A percentile compares a stretch with the other conserved stretches of the same genome.
Conservation (phyloP, 305 asterid species). For the Salvia sclarea region DNA sequence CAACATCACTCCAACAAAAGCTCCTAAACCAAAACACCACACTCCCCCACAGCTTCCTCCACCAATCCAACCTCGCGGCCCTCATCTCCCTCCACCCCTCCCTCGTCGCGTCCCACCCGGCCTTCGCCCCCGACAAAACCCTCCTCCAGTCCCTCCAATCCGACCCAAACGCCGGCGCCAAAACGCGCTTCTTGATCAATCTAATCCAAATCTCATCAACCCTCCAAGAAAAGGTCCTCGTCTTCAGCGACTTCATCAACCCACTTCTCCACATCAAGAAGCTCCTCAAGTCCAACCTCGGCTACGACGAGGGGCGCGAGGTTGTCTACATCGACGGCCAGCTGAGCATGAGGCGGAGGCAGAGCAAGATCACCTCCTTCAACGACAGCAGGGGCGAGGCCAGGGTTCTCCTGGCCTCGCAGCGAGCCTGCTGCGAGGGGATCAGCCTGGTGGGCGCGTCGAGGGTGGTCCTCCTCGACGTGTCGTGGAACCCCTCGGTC, state of each 20-base stretch:
- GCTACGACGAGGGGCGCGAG: slow-evolving; percentile 57
- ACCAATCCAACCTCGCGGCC: slow-evolving; percentile 43
- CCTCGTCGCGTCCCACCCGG: slow-evolving; percentile 35
- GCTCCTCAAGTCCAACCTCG: slow-evolving; percentile 38
- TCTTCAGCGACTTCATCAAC: slow-evolving; percentile 52
- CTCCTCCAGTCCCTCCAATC: slow-evolving; percentile 25
- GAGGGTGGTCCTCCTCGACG: slow-evolving; percentile 71
- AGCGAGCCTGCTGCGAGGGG: slow-evolving; percentile 67
- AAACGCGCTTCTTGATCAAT: slow-evolving; percentile 51
- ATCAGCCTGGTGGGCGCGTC: slow-evolving; percentile 74
- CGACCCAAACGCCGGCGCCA: slow-evolving; percentile 50
- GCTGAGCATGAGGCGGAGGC: slow-evolving; percentile 38
- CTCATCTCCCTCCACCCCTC: slow-evolving; percentile 64
- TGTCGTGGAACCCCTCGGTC: slow-evolving; percentile 71
- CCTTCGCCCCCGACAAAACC: slow-evolving; percentile 30
- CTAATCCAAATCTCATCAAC: slow-evolving; percentile 43
- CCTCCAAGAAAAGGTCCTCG: slow-evolving; percentile 53
- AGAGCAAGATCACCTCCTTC: slow-evolving; percentile 40
- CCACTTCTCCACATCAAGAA: slow-evolving; percentile 49
- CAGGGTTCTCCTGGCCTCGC: slow-evolving; percentile 67
- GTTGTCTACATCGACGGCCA: slow-evolving; percentile 57
- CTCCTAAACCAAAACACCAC: slow-evolving; percentile 24
- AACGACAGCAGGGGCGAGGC: slow-evolving; percentile 47
- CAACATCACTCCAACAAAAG: slow-evolving; percentile 47
- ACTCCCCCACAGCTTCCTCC: slow-evolving; percentile 16